Evolutionary conservation across 345 rosid species (phyloP).

Genomic region (Bruguiera parviflora): DNA sequence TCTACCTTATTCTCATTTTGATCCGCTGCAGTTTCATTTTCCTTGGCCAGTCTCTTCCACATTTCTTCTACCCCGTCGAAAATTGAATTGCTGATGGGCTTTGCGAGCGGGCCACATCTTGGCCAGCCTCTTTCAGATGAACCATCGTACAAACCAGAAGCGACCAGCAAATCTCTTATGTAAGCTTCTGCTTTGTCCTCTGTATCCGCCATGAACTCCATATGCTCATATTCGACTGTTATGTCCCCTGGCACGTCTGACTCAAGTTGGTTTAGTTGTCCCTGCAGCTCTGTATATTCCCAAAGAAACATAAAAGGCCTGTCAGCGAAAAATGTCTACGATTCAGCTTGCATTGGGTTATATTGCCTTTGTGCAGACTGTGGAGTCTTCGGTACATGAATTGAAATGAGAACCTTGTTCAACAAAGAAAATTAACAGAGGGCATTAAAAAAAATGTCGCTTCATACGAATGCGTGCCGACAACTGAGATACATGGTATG

Average conservation of each 20-base stretch:
- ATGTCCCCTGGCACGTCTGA: constrained; percentile 35
- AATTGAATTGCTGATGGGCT: constrained; percentile 50
- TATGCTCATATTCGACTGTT: constrained; percentile 33
- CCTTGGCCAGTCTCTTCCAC: constrained; percentile 31
- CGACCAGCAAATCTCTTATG: constrained; percentile 73
- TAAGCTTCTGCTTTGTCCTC: constrained; percentile 57
- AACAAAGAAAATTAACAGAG: no score
- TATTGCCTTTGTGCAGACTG: no score
- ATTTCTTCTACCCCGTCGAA: constrained; percentile 63
- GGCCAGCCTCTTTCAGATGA: constrained; percentile 36
- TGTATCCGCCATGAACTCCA: constrained; percentile 37
- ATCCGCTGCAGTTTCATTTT: constrained; percentile 21
- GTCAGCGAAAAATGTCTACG: constrained; percentile 16
- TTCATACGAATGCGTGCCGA: no score
- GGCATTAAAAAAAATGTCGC: no score
- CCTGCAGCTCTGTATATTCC: constrained; percentile 48
- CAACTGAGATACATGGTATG: no score
- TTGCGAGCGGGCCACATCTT: constrained; percentile 47
- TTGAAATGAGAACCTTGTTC: no score
- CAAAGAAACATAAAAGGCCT: constrained; percentile 12
- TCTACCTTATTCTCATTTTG: constrained; percentile 28
- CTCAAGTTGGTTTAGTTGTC: constrained; percentile 64
- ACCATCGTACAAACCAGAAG: constrained; percentile 79
- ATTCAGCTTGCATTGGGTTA: not conserved
- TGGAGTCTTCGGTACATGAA: no score